Conservation (phyloP, 805 yeast species). For the Ogataea trehaloabstinens region DNA sequence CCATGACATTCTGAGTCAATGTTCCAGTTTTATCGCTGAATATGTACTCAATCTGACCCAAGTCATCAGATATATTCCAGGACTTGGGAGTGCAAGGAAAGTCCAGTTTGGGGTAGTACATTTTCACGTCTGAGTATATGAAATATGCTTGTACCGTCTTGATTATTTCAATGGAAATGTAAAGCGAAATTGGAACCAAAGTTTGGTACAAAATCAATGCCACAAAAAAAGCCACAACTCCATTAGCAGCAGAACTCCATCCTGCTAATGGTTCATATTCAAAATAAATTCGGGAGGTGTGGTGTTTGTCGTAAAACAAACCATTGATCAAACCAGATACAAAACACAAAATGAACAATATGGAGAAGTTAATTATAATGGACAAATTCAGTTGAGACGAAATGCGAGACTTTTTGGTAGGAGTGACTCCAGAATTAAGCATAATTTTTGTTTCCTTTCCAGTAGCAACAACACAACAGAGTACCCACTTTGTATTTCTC, state of each 20-base stretch:
- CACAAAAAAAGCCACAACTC: constrained; percentile 67
- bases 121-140: constrained; percentile 64
- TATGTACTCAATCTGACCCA: constrained; percentile 80
- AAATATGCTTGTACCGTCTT: constrained; percentile 75
- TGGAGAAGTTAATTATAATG: constrained; percentile 59
- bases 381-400: constrained; percentile 65
- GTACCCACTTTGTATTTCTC: constrained; percentile 73
- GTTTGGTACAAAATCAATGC: constrained; percentile 72
- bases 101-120: constrained; percentile 68
- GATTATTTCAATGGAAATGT: constrained; percentile 75
- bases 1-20: constrained; percentile 80
- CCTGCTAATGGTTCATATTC: constrained; percentile 63
- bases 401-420: constrained; percentile 66
- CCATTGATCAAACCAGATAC: constrained; percentile 73
- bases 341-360: constrained; percentile 64
- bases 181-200: constrained; percentile 76
- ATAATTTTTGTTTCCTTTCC: constrained; percentile 75
- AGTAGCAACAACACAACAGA: constrained; percentile 73
- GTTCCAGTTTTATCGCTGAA: constrained; percentile 87
- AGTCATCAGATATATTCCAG: constrained; percentile 81
- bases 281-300: constrained; percentile 50
- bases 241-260: constrained; percentile 56
- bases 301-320: constrained; percentile 44
- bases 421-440: constrained; percentile 76
- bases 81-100: constrained; percentile 79